A percentile compares a stretch with the other conserved stretches of the same genome.
These are phyloP conservation scores for Beauveria sp. DNA, from an alignment of 2,329 filamentous ascomycete genomes.

Conservation along the genomic window DNA sequence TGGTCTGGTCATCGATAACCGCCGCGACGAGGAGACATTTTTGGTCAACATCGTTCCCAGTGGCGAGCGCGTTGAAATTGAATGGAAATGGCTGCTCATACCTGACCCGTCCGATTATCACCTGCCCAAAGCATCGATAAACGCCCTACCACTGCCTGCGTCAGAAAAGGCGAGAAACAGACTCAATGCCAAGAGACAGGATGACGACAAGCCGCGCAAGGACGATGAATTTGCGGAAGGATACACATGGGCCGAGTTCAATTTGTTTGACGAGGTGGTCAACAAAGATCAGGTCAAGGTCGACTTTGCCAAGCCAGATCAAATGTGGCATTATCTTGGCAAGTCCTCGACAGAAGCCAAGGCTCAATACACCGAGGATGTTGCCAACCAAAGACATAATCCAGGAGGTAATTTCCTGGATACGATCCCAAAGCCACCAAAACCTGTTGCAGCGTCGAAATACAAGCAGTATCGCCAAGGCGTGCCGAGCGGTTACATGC, in stretches of 20 bases:
- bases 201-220: constrained; percentile 55
- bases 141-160: constrained; percentile 62
- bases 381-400: constrained; percentile 51
- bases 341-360: constrained; percentile 81
- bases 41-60: constrained; percentile 78
- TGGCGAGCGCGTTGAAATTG: constrained; percentile 68
- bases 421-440: constrained; percentile 50
- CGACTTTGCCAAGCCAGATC: constrained; percentile 63
- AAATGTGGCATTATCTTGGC: constrained; percentile 85
- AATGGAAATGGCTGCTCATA: constrained; percentile 78
- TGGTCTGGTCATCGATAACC: constrained; percentile 78
- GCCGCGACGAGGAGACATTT: constrained; percentile 64
- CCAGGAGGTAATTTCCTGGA: constrained; percentile 66
- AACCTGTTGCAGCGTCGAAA: constrained; percentile 24
- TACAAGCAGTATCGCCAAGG: constrained; percentile 20
- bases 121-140: constrained; percentile 65
- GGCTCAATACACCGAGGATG: constrained; percentile 83
- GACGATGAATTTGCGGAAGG: constrained; percentile 61
- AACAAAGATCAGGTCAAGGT: constrained; percentile 60
- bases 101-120: constrained; percentile 62
- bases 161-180: constrained; percentile 56
- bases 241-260: constrained; percentile 74
- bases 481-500: constrained; percentile 21
- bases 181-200: constrained; percentile 57
- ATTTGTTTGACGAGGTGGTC: constrained; percentile 48